phyloP scores from a whole-genome alignment of 768 basidiomycete genomes.

The Hortiboletus flavorubellus region DNA sequence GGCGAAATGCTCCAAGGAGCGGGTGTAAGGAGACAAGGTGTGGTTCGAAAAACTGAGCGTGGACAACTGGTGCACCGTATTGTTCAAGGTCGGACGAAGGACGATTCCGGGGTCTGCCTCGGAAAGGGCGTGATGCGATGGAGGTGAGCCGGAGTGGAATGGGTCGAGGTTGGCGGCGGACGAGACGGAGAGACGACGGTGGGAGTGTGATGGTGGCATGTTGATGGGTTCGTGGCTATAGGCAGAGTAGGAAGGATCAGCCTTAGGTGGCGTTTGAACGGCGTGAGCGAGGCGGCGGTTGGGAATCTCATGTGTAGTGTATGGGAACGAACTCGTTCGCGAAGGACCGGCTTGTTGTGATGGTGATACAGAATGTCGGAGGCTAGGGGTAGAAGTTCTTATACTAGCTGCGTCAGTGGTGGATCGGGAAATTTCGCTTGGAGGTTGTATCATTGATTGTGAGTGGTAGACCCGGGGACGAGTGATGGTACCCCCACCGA shows the following conservation, averaged over 20 bases:
- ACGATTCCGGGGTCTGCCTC: slow-evolving; percentile 55
- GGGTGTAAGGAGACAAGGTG: slow-evolving; percentile 91
- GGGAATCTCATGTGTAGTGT: slow-evolving; percentile 8
- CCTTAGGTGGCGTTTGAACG: slow-evolving; percentile 44
- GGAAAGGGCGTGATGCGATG: slow-evolving; percentile 28
- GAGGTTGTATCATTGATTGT: slow-evolving; percentile 67
- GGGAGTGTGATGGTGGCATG: slow-evolving; percentile 15
- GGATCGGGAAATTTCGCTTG: slow-evolving; percentile 24
- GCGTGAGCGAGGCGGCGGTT: slow-evolving; percentile 44
- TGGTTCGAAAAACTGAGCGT: slow-evolving; percentile 88
- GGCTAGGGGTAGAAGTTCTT: not conserved
- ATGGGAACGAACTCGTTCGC: slow-evolving; percentile 7
- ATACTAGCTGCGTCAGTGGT: slow-evolving; percentile 55
- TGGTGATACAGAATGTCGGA: slow-evolving; percentile 1
- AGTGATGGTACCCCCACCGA: slow-evolving; percentile 85
- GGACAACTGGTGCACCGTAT: slow-evolving; percentile 80
- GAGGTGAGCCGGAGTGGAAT: slow-evolving; percentile 35
- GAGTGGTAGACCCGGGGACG: slow-evolving; percentile 84
- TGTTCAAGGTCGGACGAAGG: slow-evolving; percentile 64
- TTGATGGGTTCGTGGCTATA: slow-evolving; percentile 15
- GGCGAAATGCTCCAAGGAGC: slow-evolving; percentile 86
- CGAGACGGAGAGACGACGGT: slow-evolving; percentile 35
- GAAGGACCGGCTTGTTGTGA: slow-evolving; percentile 32
- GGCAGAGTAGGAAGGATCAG: slow-evolving; percentile 24
- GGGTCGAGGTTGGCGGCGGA: slow-evolving; percentile 28